Base-by-base conservation (phyloP, 768 basidiomycete species). In the Pleurotus platypus region DNA sequence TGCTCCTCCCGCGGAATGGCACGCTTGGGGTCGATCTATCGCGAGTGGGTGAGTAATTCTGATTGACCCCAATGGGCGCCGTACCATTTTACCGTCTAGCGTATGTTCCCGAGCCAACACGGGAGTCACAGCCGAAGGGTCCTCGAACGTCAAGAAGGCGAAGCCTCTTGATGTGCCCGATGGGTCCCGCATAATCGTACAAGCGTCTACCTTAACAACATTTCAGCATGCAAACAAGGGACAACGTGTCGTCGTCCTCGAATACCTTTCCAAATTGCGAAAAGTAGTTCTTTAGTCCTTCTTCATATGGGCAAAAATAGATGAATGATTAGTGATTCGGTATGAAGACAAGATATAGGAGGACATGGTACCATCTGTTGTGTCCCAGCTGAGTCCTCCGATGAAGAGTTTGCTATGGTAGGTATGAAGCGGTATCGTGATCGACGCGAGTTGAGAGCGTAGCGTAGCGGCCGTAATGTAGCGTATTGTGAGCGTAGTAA, bases 351-450 rank as follows among this genome's bases (percentile, higher is more conserved):
- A 62, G 62, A 61, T 62, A 62, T 62, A 60, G 63, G 67, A 69
- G 64, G 68, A 66, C 62, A 64, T 64, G 72, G 77, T 79, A 92
- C 91, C 91, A 78, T 92, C 91, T 75, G 87, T 89, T 67, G 91
- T 93, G 68, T 92, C 90, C 91, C 91, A 93, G 76, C 87, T 92
- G 62, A 93, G 79, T 66, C 91, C 91, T 64, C 91, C 91, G 70
- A 93, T 86, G 77, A 93, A 93, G 81, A 93, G 86, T 80, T 93
- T 93, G 72, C 91, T 92, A 82, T 62, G 55, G 67, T 59, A 63
- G 64, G 58, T 59, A 63, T 56, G 59, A 60, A 57, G 61, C 56
- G 39, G 30, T 42, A 30, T 16, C 22, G 42, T 13, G 35, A 42
- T 16, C 42, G 39, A 42, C 38, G 53, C 38, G 38, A 46, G 40